Percentiles rank a stretch among this genome's conserved stretches.
phyloP scores from a whole-genome alignment of 345 rosid species.

The Nephelium lappaceum region DNA sequence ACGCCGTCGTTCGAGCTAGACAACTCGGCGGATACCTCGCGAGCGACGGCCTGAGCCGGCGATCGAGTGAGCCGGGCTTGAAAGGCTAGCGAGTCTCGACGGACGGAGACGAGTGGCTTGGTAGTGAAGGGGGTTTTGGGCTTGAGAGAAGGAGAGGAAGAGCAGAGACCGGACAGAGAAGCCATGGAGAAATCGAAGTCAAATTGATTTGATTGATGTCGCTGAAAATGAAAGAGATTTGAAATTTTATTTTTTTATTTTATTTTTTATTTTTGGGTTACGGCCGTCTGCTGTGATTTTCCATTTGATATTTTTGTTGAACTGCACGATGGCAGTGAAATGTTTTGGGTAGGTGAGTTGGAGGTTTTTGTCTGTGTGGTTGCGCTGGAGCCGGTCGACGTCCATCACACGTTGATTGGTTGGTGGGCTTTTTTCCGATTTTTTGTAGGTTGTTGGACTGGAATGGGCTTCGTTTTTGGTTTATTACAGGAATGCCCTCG shows the following conservation, averaged over 20 bases:
- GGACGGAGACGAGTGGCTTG: constrained; percentile 28
- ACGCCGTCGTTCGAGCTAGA: constrained; percentile 34
- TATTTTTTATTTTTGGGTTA: background rate
- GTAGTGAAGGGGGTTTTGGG: constrained; percentile 22
- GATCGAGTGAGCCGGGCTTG: constrained; percentile 33
- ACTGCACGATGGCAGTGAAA: background rate
- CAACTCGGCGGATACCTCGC: constrained; percentile 55
- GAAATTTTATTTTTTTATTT: background rate
- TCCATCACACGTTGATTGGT: constrained; percentile 9
- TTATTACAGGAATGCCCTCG: constrained; percentile 8
- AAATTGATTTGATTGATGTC: constrained; percentile 30
- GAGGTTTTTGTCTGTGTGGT: background rate
- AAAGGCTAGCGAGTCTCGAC: constrained; percentile 43
- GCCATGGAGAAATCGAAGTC: constrained; percentile 46
- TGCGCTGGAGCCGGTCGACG: background rate
- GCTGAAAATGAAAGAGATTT: constrained; percentile 24
- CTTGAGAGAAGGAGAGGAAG: constrained; percentile 48
- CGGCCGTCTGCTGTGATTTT: background rate
- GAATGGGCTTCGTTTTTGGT: background rate
- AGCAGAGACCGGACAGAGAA: constrained; percentile 50
- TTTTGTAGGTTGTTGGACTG: background rate
- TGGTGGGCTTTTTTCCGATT: background rate
- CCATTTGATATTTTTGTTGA: constrained; percentile 1
- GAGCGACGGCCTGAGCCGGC: constrained; percentile 50
- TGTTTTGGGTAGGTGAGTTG: background rate